Conservation (phyloP, 1,139 yeast genomes). For the Candida smagusa region DNA sequence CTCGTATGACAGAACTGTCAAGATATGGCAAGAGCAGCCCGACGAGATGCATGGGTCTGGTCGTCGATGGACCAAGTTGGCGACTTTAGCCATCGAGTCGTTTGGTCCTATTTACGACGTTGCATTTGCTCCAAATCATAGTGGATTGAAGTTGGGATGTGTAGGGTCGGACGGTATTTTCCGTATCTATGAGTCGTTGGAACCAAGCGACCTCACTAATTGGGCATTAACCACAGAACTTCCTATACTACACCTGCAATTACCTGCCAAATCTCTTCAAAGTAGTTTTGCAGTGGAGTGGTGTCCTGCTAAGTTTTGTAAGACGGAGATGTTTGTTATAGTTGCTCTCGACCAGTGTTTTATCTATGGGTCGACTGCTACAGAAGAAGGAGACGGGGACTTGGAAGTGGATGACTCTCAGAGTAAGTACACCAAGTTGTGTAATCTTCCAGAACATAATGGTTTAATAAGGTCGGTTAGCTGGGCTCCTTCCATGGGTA, state of each 20-base stretch:
- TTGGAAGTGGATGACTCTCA: constrained; percentile 1
- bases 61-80: constrained; percentile 73
- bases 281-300: constrained; percentile 85
- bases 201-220: constrained; percentile 76
- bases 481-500: constrained; percentile 98
- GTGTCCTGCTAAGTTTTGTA: constrained; percentile 85
- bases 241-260: constrained; percentile 55
- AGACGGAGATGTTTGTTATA: constrained; percentile 73
- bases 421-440: constrained; percentile 29
- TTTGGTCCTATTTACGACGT: constrained; percentile 89
- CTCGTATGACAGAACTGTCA: constrained; percentile 84
- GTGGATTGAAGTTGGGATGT: constrained; percentile 80
- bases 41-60: constrained; percentile 76
- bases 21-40: constrained; percentile 86
- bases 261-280: constrained; percentile 79
- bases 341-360: constrained; percentile 87
- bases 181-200: constrained; percentile 83
- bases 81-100: constrained; percentile 73
- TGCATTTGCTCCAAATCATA: constrained; percentile 82
- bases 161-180: constrained; percentile 89
- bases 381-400: not conserved
- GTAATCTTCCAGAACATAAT: constrained; percentile 67
- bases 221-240: constrained; percentile 82
- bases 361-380: constrained; percentile 52
- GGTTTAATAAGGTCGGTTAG: constrained; percentile 86